Conservation (phyloP, 176 grass and related monocot species). For the Ananas comosus region DNA sequence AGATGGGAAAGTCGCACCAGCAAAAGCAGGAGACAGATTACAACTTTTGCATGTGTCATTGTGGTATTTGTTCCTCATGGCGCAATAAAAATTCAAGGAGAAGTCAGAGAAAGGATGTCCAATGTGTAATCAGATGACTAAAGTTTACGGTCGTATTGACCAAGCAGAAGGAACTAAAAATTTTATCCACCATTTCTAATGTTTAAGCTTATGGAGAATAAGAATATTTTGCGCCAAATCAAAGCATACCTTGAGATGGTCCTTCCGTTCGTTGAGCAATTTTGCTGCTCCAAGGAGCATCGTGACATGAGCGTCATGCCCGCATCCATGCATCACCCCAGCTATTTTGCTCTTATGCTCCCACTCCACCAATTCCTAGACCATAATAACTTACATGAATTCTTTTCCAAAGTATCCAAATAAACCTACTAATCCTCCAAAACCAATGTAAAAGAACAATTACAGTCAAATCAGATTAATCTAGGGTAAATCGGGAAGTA, state of each 20-base stretch:
- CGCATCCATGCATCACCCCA: slow-evolving; percentile 87
- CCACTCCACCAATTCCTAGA: slow-evolving; percentile 83
- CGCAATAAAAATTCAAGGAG: not conserved
- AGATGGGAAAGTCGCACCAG: no score
- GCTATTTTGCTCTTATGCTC: slow-evolving; percentile 82
- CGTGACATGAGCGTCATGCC: slow-evolving; percentile 74
- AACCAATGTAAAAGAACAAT: not conserved
- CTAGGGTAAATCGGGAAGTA: no score
- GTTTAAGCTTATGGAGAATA: no score
- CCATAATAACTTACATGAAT: not conserved
- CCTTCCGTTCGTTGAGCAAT: slow-evolving; percentile 68
- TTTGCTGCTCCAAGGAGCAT: slow-evolving; percentile 91
- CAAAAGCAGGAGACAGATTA: no score
- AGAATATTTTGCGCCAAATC: no score
- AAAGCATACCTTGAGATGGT: slow-evolving; percentile 42
- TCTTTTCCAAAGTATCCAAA: slow-evolving; percentile 3
- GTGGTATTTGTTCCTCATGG: no score
- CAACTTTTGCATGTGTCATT: no score
- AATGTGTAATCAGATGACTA: no score
- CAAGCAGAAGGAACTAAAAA: no score
- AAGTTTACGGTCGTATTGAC: no score
- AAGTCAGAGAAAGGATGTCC: not conserved
- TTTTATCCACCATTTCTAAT: no score
- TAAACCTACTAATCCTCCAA: slow-evolving; percentile 1
- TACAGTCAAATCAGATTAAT: not conserved